Base-by-base conservation (phyloP, 495 filamentous ascomycete genomes). In the Penicillium goetzii region DNA sequence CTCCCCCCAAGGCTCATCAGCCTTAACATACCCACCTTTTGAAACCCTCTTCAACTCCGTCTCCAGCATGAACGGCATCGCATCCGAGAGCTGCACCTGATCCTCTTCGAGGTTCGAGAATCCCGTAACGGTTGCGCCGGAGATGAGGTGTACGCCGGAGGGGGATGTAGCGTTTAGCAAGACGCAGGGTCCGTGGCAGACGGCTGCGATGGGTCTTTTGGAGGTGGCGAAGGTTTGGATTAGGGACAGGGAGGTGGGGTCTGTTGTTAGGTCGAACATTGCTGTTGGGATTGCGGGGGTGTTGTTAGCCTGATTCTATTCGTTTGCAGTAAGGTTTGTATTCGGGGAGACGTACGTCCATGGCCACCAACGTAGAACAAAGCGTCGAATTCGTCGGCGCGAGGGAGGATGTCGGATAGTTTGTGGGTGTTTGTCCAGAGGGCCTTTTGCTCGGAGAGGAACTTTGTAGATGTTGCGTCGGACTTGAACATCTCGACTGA, bases 331-430 rank as follows among this genome's bases (percentile, higher is more conserved):
- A n/a, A n/a, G n/a, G n/a, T n/a, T n/a, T 36, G 34, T 9, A 11
- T 11, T 11, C 8, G 41, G 36, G 54, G 53, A 17, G 21, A 77
- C 84, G 54, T 75, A 87, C 85, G 89, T n/a, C 90, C 90, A 74
- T 92, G 88, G 26, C 90, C 90, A 65, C 90, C 90, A 14, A 90
- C 88, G 72, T 84, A 91, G 73, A 88, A 91, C 49, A 92, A 74
- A 26, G 86, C 89, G 56, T 86, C 89, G 68, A 86, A 92, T 49
- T 91, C 86, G 45, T 61, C 71, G 0, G 82, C 82, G 32, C 79
- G 78, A 0, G 85, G 83, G 0, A 82, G 43, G 52, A 89, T 78
- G 3, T 78, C 69, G 0, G 74, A 63, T 1, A 92, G 70, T 59
- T 81, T 81, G 2, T 79, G 62, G 0, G 89, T 91, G 33, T 87